These are phyloP conservation scores for Amanita fuliginea DNA, from an alignment of 768 basidiomycete species.

Conservation along the genomic window DNA sequence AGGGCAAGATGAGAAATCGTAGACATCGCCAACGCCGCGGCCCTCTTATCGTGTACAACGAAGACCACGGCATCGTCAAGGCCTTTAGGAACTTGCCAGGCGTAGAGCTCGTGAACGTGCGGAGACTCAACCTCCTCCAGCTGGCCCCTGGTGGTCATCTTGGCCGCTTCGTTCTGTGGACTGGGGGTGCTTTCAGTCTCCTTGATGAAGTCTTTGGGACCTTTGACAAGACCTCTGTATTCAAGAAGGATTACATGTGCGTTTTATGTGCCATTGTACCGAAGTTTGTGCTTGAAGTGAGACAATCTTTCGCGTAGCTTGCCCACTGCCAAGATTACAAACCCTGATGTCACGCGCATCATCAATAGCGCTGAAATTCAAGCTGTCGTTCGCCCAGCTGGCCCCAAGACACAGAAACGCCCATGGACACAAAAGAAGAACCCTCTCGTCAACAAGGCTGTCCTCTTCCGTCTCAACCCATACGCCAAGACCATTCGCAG, in stretches of 20 bases:
- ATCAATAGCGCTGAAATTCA: constrained; percentile 99
- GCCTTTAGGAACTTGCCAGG: constrained; percentile 99
- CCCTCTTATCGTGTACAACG: constrained; percentile 92
- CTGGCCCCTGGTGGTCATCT: constrained; percentile 99
- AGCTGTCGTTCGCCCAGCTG: constrained; percentile 87
- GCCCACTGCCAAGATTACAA: constrained; percentile 91
- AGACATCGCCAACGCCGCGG: constrained; percentile 95
- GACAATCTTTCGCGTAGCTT: constrained; percentile 37
- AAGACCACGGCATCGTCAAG: constrained; percentile 95
- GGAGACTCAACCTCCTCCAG: constrained; percentile 92
- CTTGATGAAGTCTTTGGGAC: constrained; percentile 96
- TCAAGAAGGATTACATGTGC: constrained; percentile 86
- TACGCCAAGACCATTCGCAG: constrained; percentile 92
- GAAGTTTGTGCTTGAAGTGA: neutral
- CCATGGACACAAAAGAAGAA: constrained; percentile 99
- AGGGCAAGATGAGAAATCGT: constrained; percentile 96
- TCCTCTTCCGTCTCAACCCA: constrained; percentile 96
- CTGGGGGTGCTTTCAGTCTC: constrained; percentile 82
- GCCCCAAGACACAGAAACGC: constrained; percentile 76
- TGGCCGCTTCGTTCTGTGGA: constrained; percentile 99
- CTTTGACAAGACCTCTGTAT: constrained; percentile 72
- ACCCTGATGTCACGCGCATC: constrained; percentile 93
- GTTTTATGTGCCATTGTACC: constrained; percentile 14
- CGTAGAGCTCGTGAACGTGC: constrained; percentile 93
- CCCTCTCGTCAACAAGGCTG: constrained; percentile 86